These are phyloP conservation scores for Myriosclerotinia curreyana DNA, from an alignment of 2,329 filamentous ascomycete species.

Conservation along the genomic window DNA sequence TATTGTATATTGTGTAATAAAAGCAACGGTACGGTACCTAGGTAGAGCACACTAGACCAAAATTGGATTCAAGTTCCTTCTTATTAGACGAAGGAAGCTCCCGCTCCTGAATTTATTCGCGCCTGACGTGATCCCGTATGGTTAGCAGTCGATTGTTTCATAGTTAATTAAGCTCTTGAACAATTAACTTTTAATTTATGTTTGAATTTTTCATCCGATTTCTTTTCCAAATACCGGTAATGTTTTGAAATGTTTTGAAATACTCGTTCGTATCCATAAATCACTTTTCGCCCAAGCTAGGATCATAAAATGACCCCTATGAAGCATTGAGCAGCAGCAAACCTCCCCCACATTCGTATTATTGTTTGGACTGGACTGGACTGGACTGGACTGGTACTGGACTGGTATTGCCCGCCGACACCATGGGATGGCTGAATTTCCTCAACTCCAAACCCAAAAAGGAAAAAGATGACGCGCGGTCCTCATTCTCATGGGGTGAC, in stretches of 20 bases:
- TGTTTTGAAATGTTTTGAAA: neutral
- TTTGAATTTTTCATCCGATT: conserved; percentile 10
- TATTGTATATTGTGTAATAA: conserved; percentile 1
- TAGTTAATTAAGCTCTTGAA: neutral
- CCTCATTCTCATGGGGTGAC: conserved; percentile 43
- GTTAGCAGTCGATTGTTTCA: neutral
- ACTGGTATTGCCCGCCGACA: conserved; percentile 27
- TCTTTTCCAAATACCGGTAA: too few species aligned
- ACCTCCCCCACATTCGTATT: conserved; percentile 13
- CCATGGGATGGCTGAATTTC: conserved; percentile 50
- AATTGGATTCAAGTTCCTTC: neutral
- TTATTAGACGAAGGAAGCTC: neutral
- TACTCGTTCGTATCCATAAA: too few species aligned
- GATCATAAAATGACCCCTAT: conserved; percentile 17
- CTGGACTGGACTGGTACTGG: neutral
- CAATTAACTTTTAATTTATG: neutral
- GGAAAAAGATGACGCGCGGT: conserved; percentile 37
- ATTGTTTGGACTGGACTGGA: too few species aligned
- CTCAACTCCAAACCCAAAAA: conserved; percentile 39
- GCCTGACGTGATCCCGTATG: neutral
- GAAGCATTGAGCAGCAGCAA: conserved; percentile 1
- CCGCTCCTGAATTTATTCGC: neutral
- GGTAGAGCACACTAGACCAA: neutral
- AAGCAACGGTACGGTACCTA: too few species aligned
- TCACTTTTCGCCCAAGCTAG: conserved; percentile 11